phyloP scores from a whole-genome alignment of 257 asterid genomes.

The Solanum etuberosum region DNA sequence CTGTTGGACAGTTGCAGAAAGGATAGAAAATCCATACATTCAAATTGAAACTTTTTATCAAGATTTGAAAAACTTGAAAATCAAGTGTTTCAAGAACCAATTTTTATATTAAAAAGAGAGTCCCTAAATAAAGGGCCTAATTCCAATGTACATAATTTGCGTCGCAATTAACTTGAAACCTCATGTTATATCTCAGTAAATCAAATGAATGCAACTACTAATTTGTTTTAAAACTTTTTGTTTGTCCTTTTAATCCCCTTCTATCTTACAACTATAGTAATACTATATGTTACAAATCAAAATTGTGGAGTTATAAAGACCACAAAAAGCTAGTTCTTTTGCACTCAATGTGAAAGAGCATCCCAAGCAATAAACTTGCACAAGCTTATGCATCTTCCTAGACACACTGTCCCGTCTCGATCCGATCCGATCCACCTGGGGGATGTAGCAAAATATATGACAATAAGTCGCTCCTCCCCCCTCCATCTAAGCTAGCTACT shows the following conservation, averaged over 20 bases:
- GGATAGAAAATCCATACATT: neutral
- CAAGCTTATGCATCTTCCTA: slow-evolving; percentile 6
- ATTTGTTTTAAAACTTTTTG: neutral
- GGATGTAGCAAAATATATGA: neutral
- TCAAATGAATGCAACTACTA: slow-evolving; percentile 25
- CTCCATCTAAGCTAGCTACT: neutral
- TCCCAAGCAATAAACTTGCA: slow-evolving; percentile 12
- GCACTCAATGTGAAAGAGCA: slow-evolving; percentile 16
- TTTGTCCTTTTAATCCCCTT: neutral
- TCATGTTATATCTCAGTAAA: slow-evolving; percentile 1
- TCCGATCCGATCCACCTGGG: slow-evolving; percentile 4
- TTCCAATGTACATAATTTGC: neutral
- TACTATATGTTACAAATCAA: slow-evolving; percentile 55
- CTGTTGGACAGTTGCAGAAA: neutral
- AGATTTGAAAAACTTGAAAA: neutral
- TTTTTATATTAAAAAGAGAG: neutral
- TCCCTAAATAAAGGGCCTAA: neutral
- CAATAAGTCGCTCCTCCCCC: neutral
- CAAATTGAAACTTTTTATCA: neutral
- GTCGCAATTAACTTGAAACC: neutral
- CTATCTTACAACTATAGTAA: slow-evolving; percentile 30
- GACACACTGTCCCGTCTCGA: neutral
- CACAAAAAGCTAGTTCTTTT: slow-evolving; percentile 15
- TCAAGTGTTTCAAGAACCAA: neutral
- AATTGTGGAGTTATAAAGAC: slow-evolving; percentile 30